Conservation (phyloP, 257 asterid genomes). For the Leonotis leonurus region DNA sequence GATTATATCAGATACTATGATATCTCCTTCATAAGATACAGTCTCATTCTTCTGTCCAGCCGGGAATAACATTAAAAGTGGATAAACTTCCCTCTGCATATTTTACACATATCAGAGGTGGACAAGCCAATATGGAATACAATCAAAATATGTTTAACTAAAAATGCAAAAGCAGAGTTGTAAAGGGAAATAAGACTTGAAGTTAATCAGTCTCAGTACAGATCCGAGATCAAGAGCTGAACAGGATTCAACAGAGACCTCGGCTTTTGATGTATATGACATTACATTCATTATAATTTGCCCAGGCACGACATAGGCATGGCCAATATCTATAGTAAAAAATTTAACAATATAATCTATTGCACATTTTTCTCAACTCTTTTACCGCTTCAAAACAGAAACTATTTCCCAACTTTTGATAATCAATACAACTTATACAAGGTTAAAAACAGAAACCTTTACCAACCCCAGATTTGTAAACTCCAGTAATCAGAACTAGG, state of each 20-base stretch:
- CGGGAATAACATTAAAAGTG: constrained; percentile 73
- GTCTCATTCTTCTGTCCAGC: constrained; percentile 53
- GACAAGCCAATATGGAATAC: constrained; percentile 9
- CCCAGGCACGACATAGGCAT: too few species aligned
- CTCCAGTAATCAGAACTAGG: neutral
- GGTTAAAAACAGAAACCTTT: too few species aligned
- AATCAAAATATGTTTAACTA: neutral
- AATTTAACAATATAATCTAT: neutral
- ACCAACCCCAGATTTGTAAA: neutral
- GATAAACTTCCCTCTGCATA: constrained; percentile 87
- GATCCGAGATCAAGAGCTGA: neutral
- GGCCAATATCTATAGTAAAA: too few species aligned
- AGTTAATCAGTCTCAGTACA: neutral
- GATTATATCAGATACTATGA: constrained; percentile 53
- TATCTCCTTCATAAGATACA: constrained; percentile 62
- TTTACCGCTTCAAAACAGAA: neutral
- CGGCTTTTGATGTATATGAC: neutral
- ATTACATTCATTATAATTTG: neutral
- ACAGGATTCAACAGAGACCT: neutral
- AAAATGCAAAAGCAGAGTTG: neutral
- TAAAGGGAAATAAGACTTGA: neutral
- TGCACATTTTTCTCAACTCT: neutral
- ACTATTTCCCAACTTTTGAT: neutral
- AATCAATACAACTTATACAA: neutral
- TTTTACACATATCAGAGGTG: constrained; percentile 15